Evolutionary conservation across 495 filamentous ascomycete genomes (phyloP).

Genomic region (Hypoxylon lenormandii): DNA sequence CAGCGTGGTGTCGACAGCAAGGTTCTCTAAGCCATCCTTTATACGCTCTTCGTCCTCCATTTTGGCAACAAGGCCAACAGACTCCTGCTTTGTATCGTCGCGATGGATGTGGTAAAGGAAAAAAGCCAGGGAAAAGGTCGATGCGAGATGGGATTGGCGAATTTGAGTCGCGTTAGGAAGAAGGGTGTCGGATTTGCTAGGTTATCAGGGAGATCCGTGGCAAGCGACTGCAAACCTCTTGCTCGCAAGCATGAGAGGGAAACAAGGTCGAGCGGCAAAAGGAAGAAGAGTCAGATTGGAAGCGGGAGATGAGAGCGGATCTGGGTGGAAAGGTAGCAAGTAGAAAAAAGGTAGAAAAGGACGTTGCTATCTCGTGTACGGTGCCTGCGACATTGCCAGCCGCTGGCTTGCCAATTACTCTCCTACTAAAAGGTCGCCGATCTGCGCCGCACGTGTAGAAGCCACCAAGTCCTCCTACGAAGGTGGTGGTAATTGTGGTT

Average conservation of each 20-base stretch:
- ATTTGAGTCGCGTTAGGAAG: conserved; percentile 14
- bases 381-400: conserved; percentile 47
- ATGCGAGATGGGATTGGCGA: conserved; percentile 26
- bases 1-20: conserved; percentile 50
- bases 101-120: conserved; percentile 4
- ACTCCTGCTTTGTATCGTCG: conserved; percentile 14
- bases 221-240: conserved; percentile 30
- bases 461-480: conserved; percentile 6
- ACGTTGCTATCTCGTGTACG: conserved; percentile 43
- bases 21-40: conserved; percentile 49
- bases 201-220: conserved; percentile 8
- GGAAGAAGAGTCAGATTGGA: conserved; percentile 11
- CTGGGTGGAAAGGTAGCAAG: conserved; percentile 12
- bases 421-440: conserved; percentile 11
- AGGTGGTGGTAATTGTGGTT: conserved; percentile 20
- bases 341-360: conserved; percentile 3
- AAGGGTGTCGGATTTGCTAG: conserved; percentile 12
- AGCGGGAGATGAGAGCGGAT: conserved; percentile 6
- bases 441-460: conserved; percentile 21
- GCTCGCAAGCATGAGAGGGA: conserved; percentile 31
- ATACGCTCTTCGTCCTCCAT: conserved; percentile 60
- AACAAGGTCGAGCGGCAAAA: conserved; percentile 7
- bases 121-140: conserved; percentile 8
- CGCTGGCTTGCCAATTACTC: conserved; percentile 45
- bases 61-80: conserved; percentile 20